Evolutionary conservation across 345 rosid species (phyloP).

Genomic region (Gossypium arboreum): DNA sequence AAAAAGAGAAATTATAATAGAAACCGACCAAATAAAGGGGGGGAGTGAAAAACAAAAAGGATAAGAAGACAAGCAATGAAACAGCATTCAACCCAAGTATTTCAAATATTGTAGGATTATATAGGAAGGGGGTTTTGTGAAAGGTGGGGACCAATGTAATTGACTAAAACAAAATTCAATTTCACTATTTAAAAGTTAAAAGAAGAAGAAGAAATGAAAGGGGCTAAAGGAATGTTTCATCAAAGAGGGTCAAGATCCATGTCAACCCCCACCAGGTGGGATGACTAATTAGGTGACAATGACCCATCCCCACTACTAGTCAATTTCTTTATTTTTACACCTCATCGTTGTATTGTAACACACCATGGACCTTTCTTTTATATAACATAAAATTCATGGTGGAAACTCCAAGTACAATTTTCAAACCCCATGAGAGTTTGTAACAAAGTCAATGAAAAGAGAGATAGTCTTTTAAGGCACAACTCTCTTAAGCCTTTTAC

Average conservation of each 20-base stretch:
- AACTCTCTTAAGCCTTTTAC: background rate
- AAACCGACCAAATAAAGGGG: constrained; percentile 8
- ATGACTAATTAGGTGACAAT: constrained; percentile 4
- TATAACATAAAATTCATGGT: background rate
- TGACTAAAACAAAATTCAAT: background rate
- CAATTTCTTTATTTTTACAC: constrained; percentile 10
- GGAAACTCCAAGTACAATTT: constrained; percentile 1
- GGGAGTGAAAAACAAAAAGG: background rate
- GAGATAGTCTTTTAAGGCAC: constrained; percentile 21
- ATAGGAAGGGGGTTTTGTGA: background rate
- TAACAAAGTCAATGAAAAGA: constrained; percentile 22
- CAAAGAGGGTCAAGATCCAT: constrained; percentile 22
- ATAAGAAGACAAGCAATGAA: constrained; percentile 16
- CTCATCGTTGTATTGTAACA: constrained; percentile 10
- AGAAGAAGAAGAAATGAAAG: background rate
- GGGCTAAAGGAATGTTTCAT: constrained; percentile 20
- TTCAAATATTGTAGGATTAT: constrained; percentile 2
- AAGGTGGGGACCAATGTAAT: background rate
- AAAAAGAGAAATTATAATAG: background rate
- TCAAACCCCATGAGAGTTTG: constrained; percentile 6
- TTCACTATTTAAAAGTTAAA: constrained; percentile 1
- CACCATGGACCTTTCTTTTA: background rate
- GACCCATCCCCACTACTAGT: constrained; percentile 20
- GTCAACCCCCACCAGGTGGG: constrained; percentile 19
- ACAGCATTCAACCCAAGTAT: constrained; percentile 17